phyloP scores from a whole-genome alignment of 2,329 filamentous ascomycete species.

The Alternaria novae-zelandiae region DNA sequence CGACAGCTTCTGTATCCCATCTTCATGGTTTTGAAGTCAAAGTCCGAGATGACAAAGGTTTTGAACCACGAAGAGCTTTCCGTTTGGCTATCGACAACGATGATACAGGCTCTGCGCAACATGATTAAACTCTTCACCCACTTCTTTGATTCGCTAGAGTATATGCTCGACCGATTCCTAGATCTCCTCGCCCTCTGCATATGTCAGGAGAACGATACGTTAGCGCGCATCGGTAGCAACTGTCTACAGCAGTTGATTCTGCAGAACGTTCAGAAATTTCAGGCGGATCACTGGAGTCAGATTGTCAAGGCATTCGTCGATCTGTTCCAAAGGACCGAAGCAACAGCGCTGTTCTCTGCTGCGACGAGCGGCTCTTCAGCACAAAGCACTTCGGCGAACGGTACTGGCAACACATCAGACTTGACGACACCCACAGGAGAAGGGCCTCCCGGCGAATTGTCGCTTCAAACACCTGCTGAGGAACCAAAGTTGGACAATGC shows the following conservation, averaged over 20 bases:
- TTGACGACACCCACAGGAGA: constrained; percentile 52
- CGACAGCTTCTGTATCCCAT: constrained; percentile 96
- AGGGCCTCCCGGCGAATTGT: constrained; percentile 41
- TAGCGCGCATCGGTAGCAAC: constrained; percentile 96
- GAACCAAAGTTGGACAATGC: constrained; percentile 45
- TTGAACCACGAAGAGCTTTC: constrained; percentile 96
- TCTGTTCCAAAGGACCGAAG: constrained; percentile 92
- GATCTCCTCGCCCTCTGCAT: constrained; percentile 95
- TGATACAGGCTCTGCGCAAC: constrained; percentile 97
- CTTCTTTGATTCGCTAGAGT: constrained; percentile 94
- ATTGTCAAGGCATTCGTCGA: constrained; percentile 96
- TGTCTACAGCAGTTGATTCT: constrained; percentile 95
- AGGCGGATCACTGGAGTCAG: constrained; percentile 85
- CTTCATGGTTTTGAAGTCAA: constrained; percentile 95
- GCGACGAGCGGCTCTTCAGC: constrained; percentile 58
- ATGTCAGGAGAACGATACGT: constrained; percentile 98
- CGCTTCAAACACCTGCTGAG: constrained; percentile 42
- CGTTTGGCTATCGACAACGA: constrained; percentile 98
- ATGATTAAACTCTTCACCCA: constrained; percentile 99
- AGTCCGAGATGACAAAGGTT: constrained; percentile 94
- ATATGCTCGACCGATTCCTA: constrained; percentile 97
- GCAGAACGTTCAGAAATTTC: constrained; percentile 94
- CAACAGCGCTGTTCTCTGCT: constrained; percentile 94
- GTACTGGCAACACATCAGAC: constrained; percentile 46
- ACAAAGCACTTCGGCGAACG: constrained; percentile 58